Base-by-base conservation (phyloP, 345 rosid genomes). In the Rhodamnia rubescens region DNA sequence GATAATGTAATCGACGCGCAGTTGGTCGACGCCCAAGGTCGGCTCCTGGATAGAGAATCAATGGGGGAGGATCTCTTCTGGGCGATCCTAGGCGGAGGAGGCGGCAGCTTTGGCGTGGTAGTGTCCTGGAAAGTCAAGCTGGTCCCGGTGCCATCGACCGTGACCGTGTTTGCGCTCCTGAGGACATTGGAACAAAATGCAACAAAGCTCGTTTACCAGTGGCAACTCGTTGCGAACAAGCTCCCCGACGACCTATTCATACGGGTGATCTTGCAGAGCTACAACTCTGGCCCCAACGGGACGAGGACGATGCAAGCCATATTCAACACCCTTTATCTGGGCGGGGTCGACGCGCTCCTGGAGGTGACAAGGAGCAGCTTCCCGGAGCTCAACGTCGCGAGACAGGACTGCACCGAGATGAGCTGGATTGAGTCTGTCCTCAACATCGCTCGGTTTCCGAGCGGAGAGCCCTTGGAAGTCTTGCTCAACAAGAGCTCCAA, bases 401-500 rank as follows among this genome's bases (percentile, higher is more conserved):
- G 51, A 18, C 81, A 81, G 22, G 90, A 91, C 21, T 91, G 93
- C 82, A 88, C 16, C 6, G 93, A 91, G 85, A 87, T 89, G 90
- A 91, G 90, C 36, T 93, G 94, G 95, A 85, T 90, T 6, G 89
- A 92, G 47, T 89, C 93, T 0, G 81, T 85, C 32, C n/a, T 91
- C 4, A 88, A 85, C 83, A 91, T 88, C 82, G 20, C 53, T 0
- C 86, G 83, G 11, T 69, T 69, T 69, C 81, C 87, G 0, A 78
- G 32, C 2, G 90, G 55, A 85, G 82, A 81, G 55, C 83, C 92
- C 4, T 22, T 82, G 4, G 87, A 89, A 11, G 27, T 0, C 59
- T 85, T 91, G 56, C 69, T 50, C 32, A 53, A 53, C 53, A 44
- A 64, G 50, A 74, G 49, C 57, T 85, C 86, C 58, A 69, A 32